These are phyloP conservation scores for Candida tetrigidarum DNA, from an alignment of 1,139 yeast species.

Conservation along the genomic window DNA sequence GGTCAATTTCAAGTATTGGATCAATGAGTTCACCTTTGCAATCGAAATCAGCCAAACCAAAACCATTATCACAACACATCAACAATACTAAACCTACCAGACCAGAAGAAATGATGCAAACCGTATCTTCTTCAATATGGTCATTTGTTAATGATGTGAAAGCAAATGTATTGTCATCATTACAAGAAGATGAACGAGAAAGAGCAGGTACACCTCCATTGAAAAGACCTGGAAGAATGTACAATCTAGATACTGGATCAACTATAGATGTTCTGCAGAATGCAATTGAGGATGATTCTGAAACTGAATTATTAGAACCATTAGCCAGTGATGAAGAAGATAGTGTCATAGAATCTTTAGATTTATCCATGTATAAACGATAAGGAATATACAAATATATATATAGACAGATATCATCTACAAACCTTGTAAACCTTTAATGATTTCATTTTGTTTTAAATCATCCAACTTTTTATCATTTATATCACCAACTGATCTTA, in stretches of 20 bases:
- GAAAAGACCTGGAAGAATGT: slow-evolving; percentile 18
- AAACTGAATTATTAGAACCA: slow-evolving; percentile 16
- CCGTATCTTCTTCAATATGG: slow-evolving; percentile 50
- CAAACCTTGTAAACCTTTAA: slow-evolving; percentile 49
- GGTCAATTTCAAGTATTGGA: slow-evolving; percentile 30
- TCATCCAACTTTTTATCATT: slow-evolving; percentile 43
- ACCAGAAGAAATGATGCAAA: slow-evolving; percentile 43
- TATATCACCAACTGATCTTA: slow-evolving; percentile 58
- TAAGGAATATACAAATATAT: slow-evolving; percentile 1
- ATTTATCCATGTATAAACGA: slow-evolving; percentile 30
- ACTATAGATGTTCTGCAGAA: slow-evolving; percentile 18
- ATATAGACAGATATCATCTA: slow-evolving; percentile 14
- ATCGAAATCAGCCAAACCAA: slow-evolving; percentile 21
- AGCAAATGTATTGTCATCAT: slow-evolving; percentile 39
- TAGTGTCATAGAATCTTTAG: slow-evolving; percentile 26
- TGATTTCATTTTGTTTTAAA: slow-evolving; percentile 51
- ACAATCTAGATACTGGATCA: slow-evolving; percentile 35
- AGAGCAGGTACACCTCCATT: background rate
- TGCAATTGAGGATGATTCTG: slow-evolving; percentile 10
- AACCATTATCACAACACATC: background rate
- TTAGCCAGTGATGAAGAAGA: slow-evolving; percentile 16
- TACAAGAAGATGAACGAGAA: slow-evolving; percentile 32
- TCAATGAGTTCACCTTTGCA: slow-evolving; percentile 31
- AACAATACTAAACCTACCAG: slow-evolving; percentile 3
- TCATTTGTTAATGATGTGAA: slow-evolving; percentile 50